A percentile compares a stretch with the other conserved stretches of the same genome.
These are phyloP conservation scores for Drechmeria coniospora DNA, from an alignment of 2,329 filamentous ascomycete species.

Conservation along the genomic window DNA sequence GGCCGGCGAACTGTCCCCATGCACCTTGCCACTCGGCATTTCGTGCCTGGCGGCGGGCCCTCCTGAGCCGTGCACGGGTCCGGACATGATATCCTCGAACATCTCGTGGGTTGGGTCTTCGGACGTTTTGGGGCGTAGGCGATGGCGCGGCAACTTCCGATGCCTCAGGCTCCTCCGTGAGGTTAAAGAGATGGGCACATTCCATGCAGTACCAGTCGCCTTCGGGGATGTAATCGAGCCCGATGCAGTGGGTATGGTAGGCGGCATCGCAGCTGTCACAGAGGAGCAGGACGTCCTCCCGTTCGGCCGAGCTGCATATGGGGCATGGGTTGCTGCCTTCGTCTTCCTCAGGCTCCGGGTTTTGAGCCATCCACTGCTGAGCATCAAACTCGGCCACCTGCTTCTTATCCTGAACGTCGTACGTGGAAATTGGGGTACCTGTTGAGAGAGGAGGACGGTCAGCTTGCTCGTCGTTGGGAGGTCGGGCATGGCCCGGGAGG, in stretches of 20 bases:
- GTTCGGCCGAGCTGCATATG: conserved; percentile 65
- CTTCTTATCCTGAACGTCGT: conserved; percentile 63
- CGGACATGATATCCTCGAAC: conserved; percentile 26
- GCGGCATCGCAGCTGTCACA: conserved; percentile 84
- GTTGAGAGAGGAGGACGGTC: conserved; percentile 2
- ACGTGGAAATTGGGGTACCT: conserved; percentile 42
- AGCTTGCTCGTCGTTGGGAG: background rate
- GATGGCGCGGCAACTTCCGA: conserved; percentile 19
- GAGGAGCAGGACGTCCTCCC: conserved; percentile 72
- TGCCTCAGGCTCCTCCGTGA: conserved; percentile 14
- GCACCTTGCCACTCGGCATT: conserved; percentile 79
- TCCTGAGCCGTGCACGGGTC: conserved; percentile 41
- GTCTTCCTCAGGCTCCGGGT: conserved; percentile 50
- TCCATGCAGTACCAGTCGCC: conserved; percentile 86
- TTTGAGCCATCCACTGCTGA: conserved; percentile 55
- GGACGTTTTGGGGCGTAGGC: conserved; percentile 13
- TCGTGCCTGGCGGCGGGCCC: conserved; percentile 46
- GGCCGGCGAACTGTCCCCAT: conserved; percentile 51
- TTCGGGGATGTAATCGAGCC: conserved; percentile 58
- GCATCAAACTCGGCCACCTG: conserved; percentile 83
- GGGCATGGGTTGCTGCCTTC: conserved; percentile 61
- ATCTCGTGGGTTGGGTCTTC: conserved; percentile 16
- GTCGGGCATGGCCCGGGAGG: background rate
- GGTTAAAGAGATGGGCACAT: conserved; percentile 42
- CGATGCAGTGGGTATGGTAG: conserved; percentile 86